phyloP scores from a whole-genome alignment of 768 basidiomycete genomes.

The Trametes sanguinea region DNA sequence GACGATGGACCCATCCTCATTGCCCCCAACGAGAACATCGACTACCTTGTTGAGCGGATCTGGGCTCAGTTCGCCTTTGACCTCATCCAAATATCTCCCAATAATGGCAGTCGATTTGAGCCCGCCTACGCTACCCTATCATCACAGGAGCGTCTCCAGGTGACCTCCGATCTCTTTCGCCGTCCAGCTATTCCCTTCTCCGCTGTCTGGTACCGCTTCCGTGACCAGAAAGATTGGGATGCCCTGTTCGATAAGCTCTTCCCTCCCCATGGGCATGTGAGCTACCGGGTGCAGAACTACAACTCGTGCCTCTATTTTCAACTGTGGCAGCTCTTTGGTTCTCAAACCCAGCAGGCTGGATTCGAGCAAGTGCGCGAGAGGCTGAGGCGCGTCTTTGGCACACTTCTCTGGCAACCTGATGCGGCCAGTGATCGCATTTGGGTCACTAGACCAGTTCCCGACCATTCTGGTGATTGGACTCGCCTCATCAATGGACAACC shows the following conservation, averaged over 20 bases:
- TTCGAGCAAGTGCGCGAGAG: background rate
- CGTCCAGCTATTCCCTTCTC: background rate
- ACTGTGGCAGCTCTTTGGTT: background rate
- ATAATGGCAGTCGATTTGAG: background rate
- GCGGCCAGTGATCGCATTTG: too few relatives aligned
- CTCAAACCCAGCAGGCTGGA: background rate
- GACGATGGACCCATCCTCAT: background rate
- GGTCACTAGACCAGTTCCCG: too few relatives aligned
- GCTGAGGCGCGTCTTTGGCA: background rate
- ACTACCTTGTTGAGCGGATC: background rate
- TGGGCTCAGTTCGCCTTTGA: background rate
- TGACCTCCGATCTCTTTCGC: background rate
- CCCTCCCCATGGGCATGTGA: background rate
- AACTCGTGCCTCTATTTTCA: background rate
- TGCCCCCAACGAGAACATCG: background rate
- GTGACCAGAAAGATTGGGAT: background rate
- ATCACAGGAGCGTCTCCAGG: background rate
- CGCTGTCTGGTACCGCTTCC: background rate
- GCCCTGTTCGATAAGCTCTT: background rate
- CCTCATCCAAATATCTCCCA: background rate
- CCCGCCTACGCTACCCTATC: background rate
- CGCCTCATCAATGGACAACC: too few relatives aligned
- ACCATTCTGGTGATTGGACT: too few relatives aligned
- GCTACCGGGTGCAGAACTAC: background rate
- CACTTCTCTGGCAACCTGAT: background rate